Base-by-base conservation (phyloP, 75 land plant species). In the Selaginella tamariscina region DNA sequence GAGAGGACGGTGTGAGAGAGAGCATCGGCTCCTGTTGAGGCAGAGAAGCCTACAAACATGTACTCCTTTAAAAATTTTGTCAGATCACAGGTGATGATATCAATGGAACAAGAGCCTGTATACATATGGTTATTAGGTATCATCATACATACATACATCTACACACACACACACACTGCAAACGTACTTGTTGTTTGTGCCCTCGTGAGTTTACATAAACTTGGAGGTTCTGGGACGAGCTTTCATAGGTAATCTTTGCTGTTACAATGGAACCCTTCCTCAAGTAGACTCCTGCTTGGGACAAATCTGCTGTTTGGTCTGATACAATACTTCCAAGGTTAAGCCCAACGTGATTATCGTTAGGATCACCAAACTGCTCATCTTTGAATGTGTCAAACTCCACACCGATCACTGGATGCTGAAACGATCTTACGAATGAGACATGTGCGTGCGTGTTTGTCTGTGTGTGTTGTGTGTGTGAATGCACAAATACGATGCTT, bases 1-100 rank as follows among this genome's bases (percentile, higher is more conserved):
- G 86, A 80, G 65, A 82, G 75, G 1, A 85, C 24, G 5, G 31
- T 63, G 49, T 82, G 78, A 8, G 32, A 65, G 66, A 66, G 79
- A 9, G 80, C 32, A 0, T 81, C 75, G n/a, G 77, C 79, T 22
- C 74, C 72, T 32, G 73, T 78, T 21, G 86, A 83, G 20, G 92
- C 78, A 27, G 83, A 79, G 24, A 88, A 68, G 18, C 92, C 92
- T 49, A 91, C 81, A 24, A 71, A 74, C 65, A 88, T 80, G 56
- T 73, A 79, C 39, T 80, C 85, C 49, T 82, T 64, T 77, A 79
- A 76, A 13, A 81, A 0, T 0, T 33, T 9, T 0, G 82, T 74
- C 27, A 91, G 64, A 67, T 88, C 83, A 85, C 71, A 1, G 85
- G 31, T 28, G 70, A 68, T 0, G 80, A 77, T 1, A 88, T 39